These are phyloP conservation scores for Physcomitrellopsis africana DNA, from an alignment of 225 moss, liverwort and hornwort species.

Conservation along the genomic window DNA sequence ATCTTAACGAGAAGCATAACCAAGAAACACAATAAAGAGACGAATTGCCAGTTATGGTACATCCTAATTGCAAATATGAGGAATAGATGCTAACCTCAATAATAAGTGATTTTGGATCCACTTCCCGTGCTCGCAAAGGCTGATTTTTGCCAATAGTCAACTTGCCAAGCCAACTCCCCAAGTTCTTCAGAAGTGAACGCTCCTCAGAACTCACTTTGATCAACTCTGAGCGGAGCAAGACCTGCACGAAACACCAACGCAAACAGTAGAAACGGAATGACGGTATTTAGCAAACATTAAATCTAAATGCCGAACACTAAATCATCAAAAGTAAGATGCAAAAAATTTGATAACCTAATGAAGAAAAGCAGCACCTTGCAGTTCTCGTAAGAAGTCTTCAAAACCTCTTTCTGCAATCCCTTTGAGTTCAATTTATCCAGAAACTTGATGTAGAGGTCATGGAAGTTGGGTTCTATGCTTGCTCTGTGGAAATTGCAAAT, in stretches of 20 bases:
- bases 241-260: constrained; percentile 49
- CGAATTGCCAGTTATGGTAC: neutral
- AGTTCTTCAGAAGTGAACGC: constrained; percentile 90
- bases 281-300: constrained; percentile 1
- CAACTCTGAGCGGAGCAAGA: constrained; percentile 88
- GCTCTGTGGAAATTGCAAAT: constrained; percentile 62
- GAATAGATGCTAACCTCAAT: constrained; percentile 64
- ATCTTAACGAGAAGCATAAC: constrained; percentile 17
- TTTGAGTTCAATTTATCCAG: constrained; percentile 85
- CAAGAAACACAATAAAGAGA: neutral
- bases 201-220: constrained; percentile 97
- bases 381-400: constrained; percentile 97
- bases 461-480: constrained; percentile 99
- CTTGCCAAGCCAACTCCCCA: constrained; percentile 99
- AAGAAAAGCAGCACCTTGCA: constrained; percentile 74
- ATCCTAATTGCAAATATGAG: constrained; percentile 21
- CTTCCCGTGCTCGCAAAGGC: constrained; percentile 90
- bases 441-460: constrained; percentile 96
- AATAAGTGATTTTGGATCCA: constrained; percentile 96
- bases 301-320: constrained; percentile 9
- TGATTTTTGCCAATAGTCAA: constrained; percentile 97
- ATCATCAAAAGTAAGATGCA: neutral
- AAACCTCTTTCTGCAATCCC: constrained; percentile 81
- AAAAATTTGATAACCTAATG: constrained; percentile 10
- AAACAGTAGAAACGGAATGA: constrained; percentile 19